These are phyloP conservation scores for Taphrina wiesneri DNA, from an alignment of 1,139 yeast genomes.

Conservation along the genomic window DNA sequence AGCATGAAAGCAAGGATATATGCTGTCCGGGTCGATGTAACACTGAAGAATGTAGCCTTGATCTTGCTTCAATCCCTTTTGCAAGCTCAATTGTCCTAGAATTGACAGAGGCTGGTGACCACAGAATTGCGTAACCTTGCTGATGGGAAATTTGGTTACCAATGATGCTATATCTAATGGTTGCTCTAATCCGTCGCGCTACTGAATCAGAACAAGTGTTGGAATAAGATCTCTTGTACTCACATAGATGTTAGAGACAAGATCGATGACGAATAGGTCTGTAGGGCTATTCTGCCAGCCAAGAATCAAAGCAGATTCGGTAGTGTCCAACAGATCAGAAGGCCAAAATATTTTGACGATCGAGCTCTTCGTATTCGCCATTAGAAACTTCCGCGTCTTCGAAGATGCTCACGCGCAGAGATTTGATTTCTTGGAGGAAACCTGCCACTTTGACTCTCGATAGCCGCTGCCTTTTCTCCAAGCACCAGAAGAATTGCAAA, in stretches of 20 bases:
- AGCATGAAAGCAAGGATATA: conserved; percentile 34
- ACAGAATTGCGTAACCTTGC: conserved; percentile 20
- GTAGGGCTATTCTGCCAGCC: conserved; percentile 40
- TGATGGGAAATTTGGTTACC: conserved; percentile 30
- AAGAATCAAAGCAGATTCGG: conserved; percentile 38
- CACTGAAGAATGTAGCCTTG: conserved; percentile 19
- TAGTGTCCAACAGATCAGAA: conserved; percentile 33
- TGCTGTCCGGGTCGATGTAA: conserved; percentile 22
- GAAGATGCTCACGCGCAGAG: conserved; percentile 41
- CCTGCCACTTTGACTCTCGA: conserved; percentile 17
- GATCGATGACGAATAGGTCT: conserved; percentile 40
- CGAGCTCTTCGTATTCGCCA: neutral
- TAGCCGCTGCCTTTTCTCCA: conserved; percentile 18
- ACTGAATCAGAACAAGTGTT: neutral
- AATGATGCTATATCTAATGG: conserved; percentile 32
- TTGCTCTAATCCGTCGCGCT: conserved; percentile 28
- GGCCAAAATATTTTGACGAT: conserved; percentile 41
- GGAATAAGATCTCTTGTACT: neutral
- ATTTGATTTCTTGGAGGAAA: conserved; percentile 15
- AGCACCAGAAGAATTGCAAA: conserved; percentile 4
- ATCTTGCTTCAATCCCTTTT: neutral
- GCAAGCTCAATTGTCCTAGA: conserved; percentile 33
- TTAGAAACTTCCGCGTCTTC: conserved; percentile 43
- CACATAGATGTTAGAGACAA: conserved; percentile 32
- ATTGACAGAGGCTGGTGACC: conserved; percentile 32